Base-by-base conservation (phyloP, 192 early-diverging fungal species). In the Spizellomyces sp. region DNA sequence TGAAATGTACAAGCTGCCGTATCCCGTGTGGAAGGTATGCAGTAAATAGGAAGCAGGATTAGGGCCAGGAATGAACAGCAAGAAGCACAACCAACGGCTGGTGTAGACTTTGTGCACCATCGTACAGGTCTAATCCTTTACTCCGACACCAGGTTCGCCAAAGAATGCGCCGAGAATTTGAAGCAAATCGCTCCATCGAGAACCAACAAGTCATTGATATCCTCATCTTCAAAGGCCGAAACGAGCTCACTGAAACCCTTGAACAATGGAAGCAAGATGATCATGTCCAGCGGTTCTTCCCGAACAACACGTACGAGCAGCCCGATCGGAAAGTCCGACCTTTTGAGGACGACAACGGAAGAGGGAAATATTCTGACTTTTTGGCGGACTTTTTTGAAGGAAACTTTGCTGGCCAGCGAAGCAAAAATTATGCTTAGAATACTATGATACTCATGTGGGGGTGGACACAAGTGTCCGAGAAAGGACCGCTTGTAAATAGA, bases 191-290 rank as follows among this genome's bases (percentile, higher is more conserved):
- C 59, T 85, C 84, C 76, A 90, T 95, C 47, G 82, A 84, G 14
- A 88, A 97, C 77, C 77, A 90, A 36, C 80, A 83, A 42, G 83
- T 90, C 21, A 88, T 92, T 75, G 95, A 97, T 71, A 83, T 95
- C 58, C 83, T 97, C 62, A 73, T 94, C 74, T 86, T 93, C 74
- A 97, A 96, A 83, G 94, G 95, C 19, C 86, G 87, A 55, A 84
- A 89, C 72, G 95, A 97, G 69, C 89, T 88, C 58, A 90, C 93
- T 63, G 95, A 97, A 83, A 94, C 93, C 6, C 77, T 93, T 80
- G 94, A 97, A 67, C 86, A 90, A 42, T 96, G 94, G 95, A 97
- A 97, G 84, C 90, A 94, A 81, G 85, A 86, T 69, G 90, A 89
- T 58, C 95, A 96, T 58, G 83, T 95, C 60, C 87, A 93, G 81